These are phyloP conservation scores for Globomyces sp. DNA, from an alignment of 371 early-diverging fungal species.

Conservation along the genomic window DNA sequence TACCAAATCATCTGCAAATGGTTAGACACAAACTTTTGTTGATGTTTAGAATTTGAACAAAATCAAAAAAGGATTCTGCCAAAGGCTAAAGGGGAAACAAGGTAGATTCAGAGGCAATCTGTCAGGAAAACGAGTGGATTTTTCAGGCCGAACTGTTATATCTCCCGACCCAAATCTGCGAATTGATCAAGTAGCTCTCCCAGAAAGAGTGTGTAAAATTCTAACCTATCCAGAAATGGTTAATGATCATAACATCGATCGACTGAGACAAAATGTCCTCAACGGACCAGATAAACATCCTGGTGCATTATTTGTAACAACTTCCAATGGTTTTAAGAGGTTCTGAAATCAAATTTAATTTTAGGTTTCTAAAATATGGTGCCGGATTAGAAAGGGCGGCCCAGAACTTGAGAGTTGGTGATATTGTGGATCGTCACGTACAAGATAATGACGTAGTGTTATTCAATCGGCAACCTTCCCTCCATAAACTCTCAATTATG, in stretches of 20 bases:
- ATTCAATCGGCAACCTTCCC: slow-evolving; percentile 99
- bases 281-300: slow-evolving; percentile 95
- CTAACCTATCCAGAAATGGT: slow-evolving; percentile 98
- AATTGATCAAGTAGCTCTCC: slow-evolving; percentile 98
- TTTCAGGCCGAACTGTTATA: slow-evolving; percentile 99
- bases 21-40: not conserved
- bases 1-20: slow-evolving; percentile 44
- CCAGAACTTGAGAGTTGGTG: slow-evolving; percentile 80
- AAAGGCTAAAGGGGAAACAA: slow-evolving; percentile 99
- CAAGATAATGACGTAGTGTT: slow-evolving; percentile 97
- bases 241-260: slow-evolving; percentile 81
- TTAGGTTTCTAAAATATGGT: slow-evolving; percentile 67
- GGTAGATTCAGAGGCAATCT: slow-evolving; percentile 99
- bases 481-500: slow-evolving; percentile 99
- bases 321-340: slow-evolving; percentile 54
- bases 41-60: slow-evolving; percentile 42
- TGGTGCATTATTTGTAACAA: slow-evolving; percentile 91
- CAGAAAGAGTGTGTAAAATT: slow-evolving; percentile 91
- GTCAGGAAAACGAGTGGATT: slow-evolving; percentile 99
- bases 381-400: slow-evolving; percentile 66
- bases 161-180: slow-evolving; percentile 99
- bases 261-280: slow-evolving; percentile 73
- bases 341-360: slow-evolving; percentile 38
- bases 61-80: slow-evolving; percentile 84
- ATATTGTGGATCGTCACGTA: slow-evolving; percentile 97